phyloP scores from a whole-genome alignment of 768 basidiomycete species.

The Porpolomopsis calyptriformis region DNA sequence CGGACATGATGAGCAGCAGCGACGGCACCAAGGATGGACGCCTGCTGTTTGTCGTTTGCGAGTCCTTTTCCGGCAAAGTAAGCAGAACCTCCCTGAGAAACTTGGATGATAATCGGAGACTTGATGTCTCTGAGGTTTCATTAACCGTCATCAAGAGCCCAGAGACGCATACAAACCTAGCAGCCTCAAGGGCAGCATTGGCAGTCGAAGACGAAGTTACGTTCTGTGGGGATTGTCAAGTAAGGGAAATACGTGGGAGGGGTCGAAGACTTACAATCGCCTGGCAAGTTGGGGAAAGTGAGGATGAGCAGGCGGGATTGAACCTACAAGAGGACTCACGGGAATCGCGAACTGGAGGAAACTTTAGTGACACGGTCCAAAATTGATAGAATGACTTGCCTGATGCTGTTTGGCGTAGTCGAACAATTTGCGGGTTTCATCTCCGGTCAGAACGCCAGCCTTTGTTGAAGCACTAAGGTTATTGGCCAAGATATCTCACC shows the following conservation, averaged over 20 bases:
- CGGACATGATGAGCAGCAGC: constrained; percentile 91
- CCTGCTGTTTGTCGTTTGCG: constrained; percentile 89
- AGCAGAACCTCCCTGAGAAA: constrained; percentile 93
- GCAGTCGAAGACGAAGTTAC: constrained; percentile 93
- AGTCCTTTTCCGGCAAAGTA: constrained; percentile 97
- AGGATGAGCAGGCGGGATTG: not conserved
- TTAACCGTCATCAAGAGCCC: constrained; percentile 10
- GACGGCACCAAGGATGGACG: constrained; percentile 84
- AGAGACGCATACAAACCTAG: constrained; percentile 43
- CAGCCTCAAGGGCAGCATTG: constrained; percentile 92
- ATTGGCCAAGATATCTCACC: constrained; percentile 5
- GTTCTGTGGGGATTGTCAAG: constrained; percentile 45
- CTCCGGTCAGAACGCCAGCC: constrained; percentile 93
- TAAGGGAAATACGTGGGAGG: constrained; percentile 5
- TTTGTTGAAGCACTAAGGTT: constrained; percentile 20
- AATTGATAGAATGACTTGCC: constrained; percentile 31
- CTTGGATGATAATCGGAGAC: constrained; percentile 93
- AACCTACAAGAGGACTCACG: constrained; percentile 36
- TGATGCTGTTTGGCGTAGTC: constrained; percentile 85
- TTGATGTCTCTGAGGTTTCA: constrained; percentile 67
- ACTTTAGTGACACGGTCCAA: constrained; percentile 2
- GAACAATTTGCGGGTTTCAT: constrained; percentile 90
- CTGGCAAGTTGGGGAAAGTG: constrained; percentile 26
- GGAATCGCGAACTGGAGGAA: constrained; percentile 66
- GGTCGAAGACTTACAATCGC: constrained; percentile 57